These are phyloP conservation scores for Pseudoneurospora amorphoporcata DNA, from an alignment of 495 filamentous ascomycete genomes.

Conservation along the genomic window DNA sequence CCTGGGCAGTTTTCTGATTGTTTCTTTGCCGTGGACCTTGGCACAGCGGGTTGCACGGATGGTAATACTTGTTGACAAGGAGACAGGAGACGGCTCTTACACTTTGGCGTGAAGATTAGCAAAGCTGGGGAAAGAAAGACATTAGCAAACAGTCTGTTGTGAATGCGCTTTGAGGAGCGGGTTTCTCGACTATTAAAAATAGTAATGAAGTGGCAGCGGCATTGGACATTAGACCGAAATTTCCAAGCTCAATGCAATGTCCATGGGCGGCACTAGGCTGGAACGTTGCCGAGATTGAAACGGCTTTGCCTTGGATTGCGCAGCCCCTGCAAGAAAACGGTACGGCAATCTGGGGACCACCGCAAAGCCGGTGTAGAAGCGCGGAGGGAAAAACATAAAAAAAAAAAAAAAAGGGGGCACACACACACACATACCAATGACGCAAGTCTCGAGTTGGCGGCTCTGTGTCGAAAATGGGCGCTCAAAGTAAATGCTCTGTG, in stretches of 20 bases:
- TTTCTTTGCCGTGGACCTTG: background rate
- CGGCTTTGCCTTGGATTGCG: conserved; percentile 18
- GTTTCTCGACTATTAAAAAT: conserved; percentile 14
- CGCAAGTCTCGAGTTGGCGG: background rate
- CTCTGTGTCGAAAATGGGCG: background rate
- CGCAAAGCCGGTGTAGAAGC: conserved; percentile 5
- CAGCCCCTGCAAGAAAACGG: background rate
- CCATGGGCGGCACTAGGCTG: conserved; percentile 28
- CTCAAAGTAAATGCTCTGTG: background rate
- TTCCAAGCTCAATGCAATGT: conserved; percentile 24
- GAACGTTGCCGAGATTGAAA: conserved; percentile 35
- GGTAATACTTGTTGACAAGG: background rate
- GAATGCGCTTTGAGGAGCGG: background rate
- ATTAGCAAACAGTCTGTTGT: background rate
- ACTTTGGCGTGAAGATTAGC: background rate
- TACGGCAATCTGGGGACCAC: background rate
- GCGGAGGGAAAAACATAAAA: background rate
- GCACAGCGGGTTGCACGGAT: background rate
- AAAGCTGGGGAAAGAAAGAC: background rate
- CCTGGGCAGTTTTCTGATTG: background rate
- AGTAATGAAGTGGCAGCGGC: conserved; percentile 5
- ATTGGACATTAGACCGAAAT: conserved; percentile 15
- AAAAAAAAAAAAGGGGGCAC: background rate
- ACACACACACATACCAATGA: conserved; percentile 4
- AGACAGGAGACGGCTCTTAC: background rate